A percentile compares a stretch with the other conserved stretches of the same genome.
phyloP scores from a whole-genome alignment of 176 grass and related monocot genomes.

The Microstegium vimineum region DNA sequence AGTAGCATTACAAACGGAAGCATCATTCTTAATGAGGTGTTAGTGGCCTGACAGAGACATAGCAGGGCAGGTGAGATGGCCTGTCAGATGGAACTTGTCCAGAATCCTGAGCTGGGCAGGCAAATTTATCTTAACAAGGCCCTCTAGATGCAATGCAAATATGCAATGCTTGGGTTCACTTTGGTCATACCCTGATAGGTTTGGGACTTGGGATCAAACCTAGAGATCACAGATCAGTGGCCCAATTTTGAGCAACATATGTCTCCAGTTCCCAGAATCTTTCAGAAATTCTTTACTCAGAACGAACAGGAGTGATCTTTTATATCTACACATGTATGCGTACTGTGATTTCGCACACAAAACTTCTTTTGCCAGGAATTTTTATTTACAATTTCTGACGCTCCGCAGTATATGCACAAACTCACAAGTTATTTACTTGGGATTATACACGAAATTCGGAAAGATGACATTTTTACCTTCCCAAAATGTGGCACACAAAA shows the following conservation, averaged over 20 bases:
- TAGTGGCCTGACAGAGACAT: slow-evolving; percentile 22
- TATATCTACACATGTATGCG: neutral
- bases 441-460: neutral
- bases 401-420: slow-evolving; percentile 13
- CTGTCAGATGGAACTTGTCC: neutral
- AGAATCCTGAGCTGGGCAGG: neutral
- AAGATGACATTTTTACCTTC: slow-evolving; percentile 28
- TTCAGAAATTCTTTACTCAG: neutral
- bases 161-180: neutral
- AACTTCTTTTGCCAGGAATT: slow-evolving; percentile 23
- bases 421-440: neutral
- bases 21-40: slow-evolving; percentile 34
- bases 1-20: slow-evolving; percentile 10
- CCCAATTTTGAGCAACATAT: neutral
- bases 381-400: slow-evolving; percentile 48
- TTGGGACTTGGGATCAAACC: neutral
- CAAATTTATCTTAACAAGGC: neutral
- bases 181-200: neutral
- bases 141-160: neutral
- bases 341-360: neutral
- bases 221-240: no score
- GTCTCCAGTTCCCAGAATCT: neutral
- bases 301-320: neutral
- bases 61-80: slow-evolving; percentile 23
- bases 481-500: slow-evolving; percentile 15